These are phyloP conservation scores for Thermomyces lanuginosus DNA, from an alignment of 2,329 filamentous ascomycete genomes.

Conservation along the genomic window DNA sequence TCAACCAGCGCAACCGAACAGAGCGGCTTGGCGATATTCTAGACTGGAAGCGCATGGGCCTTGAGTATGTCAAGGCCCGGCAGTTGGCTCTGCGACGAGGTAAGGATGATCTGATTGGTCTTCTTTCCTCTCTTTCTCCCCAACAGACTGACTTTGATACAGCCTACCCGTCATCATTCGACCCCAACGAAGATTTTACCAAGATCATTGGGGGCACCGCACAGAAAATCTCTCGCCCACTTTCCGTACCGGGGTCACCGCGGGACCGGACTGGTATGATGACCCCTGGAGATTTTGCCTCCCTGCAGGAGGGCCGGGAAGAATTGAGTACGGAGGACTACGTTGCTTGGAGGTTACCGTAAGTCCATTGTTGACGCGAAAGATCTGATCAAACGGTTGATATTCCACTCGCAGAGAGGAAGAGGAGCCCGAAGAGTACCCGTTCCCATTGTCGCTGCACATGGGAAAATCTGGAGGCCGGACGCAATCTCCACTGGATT, in stretches of 20 bases:
- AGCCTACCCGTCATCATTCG: slow-evolving; percentile 80
- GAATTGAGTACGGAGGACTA: slow-evolving; percentile 93
- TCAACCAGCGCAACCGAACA: slow-evolving; percentile 95
- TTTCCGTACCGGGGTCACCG: slow-evolving; percentile 87
- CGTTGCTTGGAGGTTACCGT: slow-evolving; percentile 95
- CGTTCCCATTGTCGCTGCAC: slow-evolving; percentile 52
- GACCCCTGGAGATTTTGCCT: slow-evolving; percentile 96
- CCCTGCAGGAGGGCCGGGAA: slow-evolving; percentile 83
- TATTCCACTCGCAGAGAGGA: slow-evolving; percentile 49
- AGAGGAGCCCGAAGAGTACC: slow-evolving; percentile 71
- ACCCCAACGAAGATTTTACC: slow-evolving; percentile 58
- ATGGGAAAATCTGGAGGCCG: slow-evolving; percentile 27
- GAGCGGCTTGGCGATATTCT: slow-evolving; percentile 87
- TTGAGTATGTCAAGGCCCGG: slow-evolving; percentile 97
- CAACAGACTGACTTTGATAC: slow-evolving; percentile 7
- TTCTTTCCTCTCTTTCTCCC: neutral
- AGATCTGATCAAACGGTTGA: slow-evolving; percentile 14
- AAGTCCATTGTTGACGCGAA: slow-evolving; percentile 30
- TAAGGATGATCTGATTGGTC: slow-evolving; percentile 9
- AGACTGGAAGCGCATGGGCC: slow-evolving; percentile 98
- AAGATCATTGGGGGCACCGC: slow-evolving; percentile 87
- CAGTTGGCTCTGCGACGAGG: slow-evolving; percentile 72
- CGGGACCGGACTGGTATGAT: slow-evolving; percentile 90
- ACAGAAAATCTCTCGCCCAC: slow-evolving; percentile 84
- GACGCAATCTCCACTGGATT: slow-evolving; percentile 22